Base-by-base conservation (phyloP, 2,329 filamentous ascomycete species). In the Pseudogymnoascus sp. region DNA sequence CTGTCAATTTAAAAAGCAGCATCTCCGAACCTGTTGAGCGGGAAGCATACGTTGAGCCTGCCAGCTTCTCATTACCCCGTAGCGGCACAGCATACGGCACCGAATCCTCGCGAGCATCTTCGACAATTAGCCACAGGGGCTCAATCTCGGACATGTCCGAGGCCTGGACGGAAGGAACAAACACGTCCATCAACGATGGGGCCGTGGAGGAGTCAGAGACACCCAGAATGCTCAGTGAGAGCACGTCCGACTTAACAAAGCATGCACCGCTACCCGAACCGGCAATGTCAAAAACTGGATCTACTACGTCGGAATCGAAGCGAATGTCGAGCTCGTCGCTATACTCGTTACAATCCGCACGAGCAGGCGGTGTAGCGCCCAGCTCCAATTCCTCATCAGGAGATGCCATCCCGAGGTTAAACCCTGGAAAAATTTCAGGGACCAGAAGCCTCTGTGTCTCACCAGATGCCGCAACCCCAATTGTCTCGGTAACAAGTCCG, bases 301-400 rank as follows among this genome's bases (percentile, higher is more conserved):
- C 82, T 11, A 73, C 79, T 64, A 81, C 81, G 14, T 80, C 83
- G 21, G 78, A 87, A 40, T 78, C 78, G 50, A 88, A 90, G 70
- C 84, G 89, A 60, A 79, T 89, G 72, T 92, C 89, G 23, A 82
- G 88, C 65, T 90, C 87, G 6, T 92, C 89, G 0, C 77, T 90
- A 60, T 88, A 89, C 71, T 91, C 88, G 33, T 76, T 89, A 23
- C 83, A 84, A 50, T 89, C 87, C 5, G 83, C 79, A 4, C 66
- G 71, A 63, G 70, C 70, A 40, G 70, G 71, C 62, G 82, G 82
- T 53, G 81, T 79, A 33, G 77, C 79, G 28, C 73, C 77, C 63
- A 82, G 81, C 66, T 80, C 82, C 16, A 77, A 80, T 33, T 77
- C 77, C 16, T 85, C 83, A 61, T 76, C 76, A 18, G 79, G 79